Evolutionary conservation across 768 basidiomycete species (phyloP).

Genomic region (Pleurotus salmoneostramineus): DNA sequence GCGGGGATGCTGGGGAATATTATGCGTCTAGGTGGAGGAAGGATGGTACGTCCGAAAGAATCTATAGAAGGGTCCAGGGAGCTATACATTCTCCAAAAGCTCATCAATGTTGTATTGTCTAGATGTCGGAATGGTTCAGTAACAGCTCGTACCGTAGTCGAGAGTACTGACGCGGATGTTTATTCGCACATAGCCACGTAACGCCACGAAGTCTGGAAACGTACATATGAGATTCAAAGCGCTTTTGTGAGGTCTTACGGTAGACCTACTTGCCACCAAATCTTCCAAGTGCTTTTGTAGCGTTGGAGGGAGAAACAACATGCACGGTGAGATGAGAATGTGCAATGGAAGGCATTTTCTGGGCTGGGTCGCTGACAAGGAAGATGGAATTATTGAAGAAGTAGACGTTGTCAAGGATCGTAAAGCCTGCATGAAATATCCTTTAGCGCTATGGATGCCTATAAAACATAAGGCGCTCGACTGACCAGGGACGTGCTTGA

Average conservation of each 20-base stretch:
- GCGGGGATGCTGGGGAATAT: conserved; percentile 69
- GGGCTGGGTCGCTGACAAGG: conserved; percentile 65
- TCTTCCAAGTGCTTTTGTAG: conserved; percentile 40
- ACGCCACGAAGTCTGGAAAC: conserved; percentile 56
- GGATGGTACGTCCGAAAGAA: conserved; percentile 40
- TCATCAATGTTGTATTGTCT: conserved; percentile 71
- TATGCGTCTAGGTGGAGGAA: conserved; percentile 68
- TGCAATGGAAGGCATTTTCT: conserved; percentile 53
- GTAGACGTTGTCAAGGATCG: conserved; percentile 79
- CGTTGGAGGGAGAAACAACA: conserved; percentile 49
- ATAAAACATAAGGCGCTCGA: conserved; percentile 1
- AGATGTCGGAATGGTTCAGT: conserved; percentile 1
- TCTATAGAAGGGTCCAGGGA: conserved; percentile 48
- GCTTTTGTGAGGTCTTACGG: not conserved
- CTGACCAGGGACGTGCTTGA: conserved; percentile 66
- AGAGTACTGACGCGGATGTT: conserved; percentile 39
- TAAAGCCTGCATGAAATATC: conserved; percentile 54
- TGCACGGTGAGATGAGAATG: conserved; percentile 50
- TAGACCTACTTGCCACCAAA: conserved; percentile 49
- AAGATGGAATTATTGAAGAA: conserved; percentile 70
- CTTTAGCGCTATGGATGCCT: not conserved
- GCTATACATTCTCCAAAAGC: conserved; percentile 75
- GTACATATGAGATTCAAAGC: not conserved
- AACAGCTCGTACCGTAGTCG: not conserved
- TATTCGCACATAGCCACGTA: conserved; percentile 62